Evolutionary conservation across 495 filamentous ascomycete genomes (phyloP).

Genomic region (Elasticomyces elasticus): DNA sequence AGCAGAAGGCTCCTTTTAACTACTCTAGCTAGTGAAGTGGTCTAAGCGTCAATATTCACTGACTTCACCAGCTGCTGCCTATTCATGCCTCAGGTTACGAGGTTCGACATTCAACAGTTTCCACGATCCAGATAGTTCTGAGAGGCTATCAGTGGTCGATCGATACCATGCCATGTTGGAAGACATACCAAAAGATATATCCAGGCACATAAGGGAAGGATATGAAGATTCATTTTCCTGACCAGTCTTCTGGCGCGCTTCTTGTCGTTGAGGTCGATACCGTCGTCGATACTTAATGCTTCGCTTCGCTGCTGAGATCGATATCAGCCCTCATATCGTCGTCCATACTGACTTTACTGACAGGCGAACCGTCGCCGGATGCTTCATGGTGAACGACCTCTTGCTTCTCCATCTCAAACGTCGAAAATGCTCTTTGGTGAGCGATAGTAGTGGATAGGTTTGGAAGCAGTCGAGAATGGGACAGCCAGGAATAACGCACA

Average conservation of each 20-base stretch:
- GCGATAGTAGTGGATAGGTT: neutral
- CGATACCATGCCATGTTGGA: no score
- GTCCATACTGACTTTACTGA: no score
- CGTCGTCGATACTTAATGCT: no score
- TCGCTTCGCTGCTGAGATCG: neutral
- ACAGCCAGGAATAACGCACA: neutral
- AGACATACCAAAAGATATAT: constrained; percentile 18
- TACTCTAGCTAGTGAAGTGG: no score
- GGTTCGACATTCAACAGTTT: constrained; percentile 23
- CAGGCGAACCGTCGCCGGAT: neutral
- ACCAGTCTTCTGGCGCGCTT: neutral
- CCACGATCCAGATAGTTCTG: constrained; percentile 21
- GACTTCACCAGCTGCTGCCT: no score
- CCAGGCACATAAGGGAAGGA: constrained; percentile 12
- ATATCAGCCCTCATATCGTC: neutral
- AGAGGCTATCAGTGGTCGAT: no score
- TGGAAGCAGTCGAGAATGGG: no score
- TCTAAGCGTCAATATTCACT: no score
- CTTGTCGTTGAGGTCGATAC: neutral
- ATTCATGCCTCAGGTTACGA: no score
- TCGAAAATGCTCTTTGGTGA: neutral
- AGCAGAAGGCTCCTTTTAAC: no score
- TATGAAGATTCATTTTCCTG: constrained; percentile 5
- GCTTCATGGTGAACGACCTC: neutral
- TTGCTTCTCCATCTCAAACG: neutral